Conservation (phyloP, 2,329 filamentous ascomycete genomes). For the Coleophoma crateriformis region DNA sequence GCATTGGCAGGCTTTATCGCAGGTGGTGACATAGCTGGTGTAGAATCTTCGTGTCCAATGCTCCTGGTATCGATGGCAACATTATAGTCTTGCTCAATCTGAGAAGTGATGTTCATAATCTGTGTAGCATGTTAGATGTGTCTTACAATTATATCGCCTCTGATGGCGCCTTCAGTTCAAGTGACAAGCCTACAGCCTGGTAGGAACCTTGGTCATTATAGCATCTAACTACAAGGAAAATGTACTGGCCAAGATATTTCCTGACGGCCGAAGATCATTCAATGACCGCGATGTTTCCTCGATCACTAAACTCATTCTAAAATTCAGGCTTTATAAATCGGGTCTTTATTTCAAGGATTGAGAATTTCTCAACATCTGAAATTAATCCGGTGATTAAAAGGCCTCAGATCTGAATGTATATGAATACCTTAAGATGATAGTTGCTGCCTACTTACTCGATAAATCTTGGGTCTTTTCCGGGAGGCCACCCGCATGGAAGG, state of each 20-base stretch:
- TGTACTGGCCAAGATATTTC: too few relatives aligned
- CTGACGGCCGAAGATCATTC: too few relatives aligned
- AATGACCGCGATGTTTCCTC: too few relatives aligned
- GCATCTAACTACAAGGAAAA: too few relatives aligned
- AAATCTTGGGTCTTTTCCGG: not conserved
- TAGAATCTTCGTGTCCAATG: too few relatives aligned
- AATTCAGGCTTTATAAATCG: too few relatives aligned
- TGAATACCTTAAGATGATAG: not conserved
- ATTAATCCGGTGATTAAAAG: not conserved
- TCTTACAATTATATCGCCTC: too few relatives aligned
- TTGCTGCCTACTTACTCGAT: not conserved
- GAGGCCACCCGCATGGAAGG: slow-evolving; percentile 23
- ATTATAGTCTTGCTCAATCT: slow-evolving; percentile 4
- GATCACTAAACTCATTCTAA: too few relatives aligned
- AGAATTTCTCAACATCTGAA: too few relatives aligned
- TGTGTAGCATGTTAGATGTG: not conserved
- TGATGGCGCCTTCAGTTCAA: not conserved
- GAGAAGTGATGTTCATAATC: slow-evolving; percentile 10
- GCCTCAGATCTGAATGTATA: not conserved
- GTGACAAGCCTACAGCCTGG: not conserved
- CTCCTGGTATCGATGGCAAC: too few relatives aligned
- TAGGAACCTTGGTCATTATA: too few relatives aligned
- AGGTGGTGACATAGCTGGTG: not conserved
- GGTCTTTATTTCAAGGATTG: too few relatives aligned
- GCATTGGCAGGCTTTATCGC: not conserved